Percentiles rank a stretch among this genome's conserved stretches.
Conservation (phyloP, 2,329 filamentous ascomycete species). For the Passalora sequoiae region DNA sequence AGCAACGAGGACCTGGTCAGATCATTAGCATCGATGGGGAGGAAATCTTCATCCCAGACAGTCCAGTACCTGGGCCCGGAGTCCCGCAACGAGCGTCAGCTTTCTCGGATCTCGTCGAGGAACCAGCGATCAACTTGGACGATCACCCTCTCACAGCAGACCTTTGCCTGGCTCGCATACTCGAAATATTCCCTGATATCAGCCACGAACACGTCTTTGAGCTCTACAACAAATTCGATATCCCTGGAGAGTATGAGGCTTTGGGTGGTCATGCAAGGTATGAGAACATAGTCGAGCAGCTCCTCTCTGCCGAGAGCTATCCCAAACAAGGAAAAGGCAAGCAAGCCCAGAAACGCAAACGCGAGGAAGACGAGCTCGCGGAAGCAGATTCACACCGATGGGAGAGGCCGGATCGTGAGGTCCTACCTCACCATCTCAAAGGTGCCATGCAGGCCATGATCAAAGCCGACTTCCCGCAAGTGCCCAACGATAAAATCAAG, state of each 20-base stretch:
- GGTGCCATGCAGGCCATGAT: conserved; percentile 29
- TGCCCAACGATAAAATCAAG: conserved; percentile 36
- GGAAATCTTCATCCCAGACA: conserved; percentile 26
- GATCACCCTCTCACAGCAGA: conserved; percentile 19
- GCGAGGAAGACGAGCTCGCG: conserved; percentile 23
- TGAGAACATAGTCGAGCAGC: conserved; percentile 28
- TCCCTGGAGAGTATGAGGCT: conserved; percentile 4
- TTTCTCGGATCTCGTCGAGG: neutral
- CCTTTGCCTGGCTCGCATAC: conserved; percentile 25
- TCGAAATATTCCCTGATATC: conserved; percentile 34
- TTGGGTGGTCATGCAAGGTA: conserved; percentile 18
- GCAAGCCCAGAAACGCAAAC: conserved; percentile 27
- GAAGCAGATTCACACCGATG: conserved; percentile 21
- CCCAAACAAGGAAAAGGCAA: conserved; percentile 30
- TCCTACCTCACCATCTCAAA: conserved; percentile 10
- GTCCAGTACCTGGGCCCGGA: conserved; percentile 8
- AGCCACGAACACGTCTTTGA: conserved; percentile 28
- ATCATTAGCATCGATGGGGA: conserved; percentile 6
- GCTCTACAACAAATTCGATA: conserved; percentile 23
- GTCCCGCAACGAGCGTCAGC: neutral
- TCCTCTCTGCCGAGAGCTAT: conserved; percentile 25
- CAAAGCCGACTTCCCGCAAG: conserved; percentile 39
- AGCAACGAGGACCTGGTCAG: conserved; percentile 3
- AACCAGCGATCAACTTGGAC: conserved; percentile 1
- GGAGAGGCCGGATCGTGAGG: conserved; percentile 21